Percentiles rank a stretch among this genome's conserved stretches.
Conservation (phyloP, 1,284 basidiomycete genomes). For the Dichomitus squalens region DNA sequence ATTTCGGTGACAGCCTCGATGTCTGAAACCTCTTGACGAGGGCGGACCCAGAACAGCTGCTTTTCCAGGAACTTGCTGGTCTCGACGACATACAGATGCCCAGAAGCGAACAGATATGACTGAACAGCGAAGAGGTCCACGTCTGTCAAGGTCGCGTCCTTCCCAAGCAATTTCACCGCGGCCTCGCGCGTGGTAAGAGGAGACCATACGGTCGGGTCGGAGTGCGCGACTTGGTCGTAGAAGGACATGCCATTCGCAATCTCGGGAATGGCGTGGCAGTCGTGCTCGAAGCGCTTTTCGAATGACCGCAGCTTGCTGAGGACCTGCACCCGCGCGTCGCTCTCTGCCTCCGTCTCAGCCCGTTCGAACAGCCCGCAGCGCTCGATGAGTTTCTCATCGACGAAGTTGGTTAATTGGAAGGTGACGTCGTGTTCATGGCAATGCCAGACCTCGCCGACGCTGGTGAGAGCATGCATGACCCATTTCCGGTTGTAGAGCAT, state of each 20-base stretch:
- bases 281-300: slow-evolving; percentile 43
- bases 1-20: slow-evolving; percentile 58
- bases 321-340: slow-evolving; percentile 59
- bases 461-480: slow-evolving; percentile 45
- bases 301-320: slow-evolving; percentile 56
- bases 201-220: slow-evolving; percentile 52
- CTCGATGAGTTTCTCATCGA: slow-evolving; percentile 45
- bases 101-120: slow-evolving; percentile 68
- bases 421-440: slow-evolving; percentile 53
- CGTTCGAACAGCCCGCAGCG: slow-evolving; percentile 46
- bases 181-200: slow-evolving; percentile 52
- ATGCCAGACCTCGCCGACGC: slow-evolving; percentile 52
- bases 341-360: slow-evolving; percentile 36
- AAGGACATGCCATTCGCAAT: slow-evolving; percentile 41
- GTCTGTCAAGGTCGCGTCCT: slow-evolving; percentile 33
- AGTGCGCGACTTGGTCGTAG: slow-evolving; percentile 50
- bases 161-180: slow-evolving; percentile 43
- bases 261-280: slow-evolving; percentile 26
- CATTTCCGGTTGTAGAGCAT: slow-evolving; percentile 33
- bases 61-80: slow-evolving; percentile 54
- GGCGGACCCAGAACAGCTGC: slow-evolving; percentile 73
- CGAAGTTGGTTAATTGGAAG: slow-evolving; percentile 58
- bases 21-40: slow-evolving; percentile 58
- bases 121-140: slow-evolving; percentile 69
- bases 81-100: slow-evolving; percentile 67